Conservation (phyloP, 1,139 yeast species). For the Saccharomyces pastorianus region DNA sequence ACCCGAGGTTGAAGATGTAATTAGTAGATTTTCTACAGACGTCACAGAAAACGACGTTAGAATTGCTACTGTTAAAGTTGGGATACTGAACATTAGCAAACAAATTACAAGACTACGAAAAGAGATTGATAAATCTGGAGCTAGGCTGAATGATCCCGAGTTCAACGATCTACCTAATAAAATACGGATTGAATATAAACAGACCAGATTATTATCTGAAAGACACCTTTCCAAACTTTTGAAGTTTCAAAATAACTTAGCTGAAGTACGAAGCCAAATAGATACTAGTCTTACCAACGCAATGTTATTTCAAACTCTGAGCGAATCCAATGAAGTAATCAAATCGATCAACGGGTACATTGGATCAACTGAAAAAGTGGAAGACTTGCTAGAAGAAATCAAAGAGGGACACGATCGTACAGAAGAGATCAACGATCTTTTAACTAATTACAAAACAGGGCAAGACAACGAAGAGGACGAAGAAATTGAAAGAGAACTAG, state of each 20-base stretch:
- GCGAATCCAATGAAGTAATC: slow-evolving; percentile 32
- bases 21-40: slow-evolving; percentile 5
- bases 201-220: slow-evolving; percentile 29
- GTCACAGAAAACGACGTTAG: slow-evolving; percentile 31
- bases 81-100: slow-evolving; percentile 11
- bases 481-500: slow-evolving; percentile 28
- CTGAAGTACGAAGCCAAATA: slow-evolving; percentile 37
- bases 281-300: slow-evolving; percentile 43
- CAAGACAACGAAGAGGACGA: slow-evolving; percentile 34
- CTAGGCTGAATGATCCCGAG: slow-evolving; percentile 9
- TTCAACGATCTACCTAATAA: slow-evolving; percentile 10
- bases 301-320: slow-evolving; percentile 35
- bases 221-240: slow-evolving; percentile 33
- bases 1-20: slow-evolving; percentile 5
- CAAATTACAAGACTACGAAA: slow-evolving; percentile 14
- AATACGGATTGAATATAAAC: slow-evolving; percentile 18
- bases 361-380: slow-evolving; percentile 34
- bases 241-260: slow-evolving; percentile 35
- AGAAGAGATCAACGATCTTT: slow-evolving; percentile 34
- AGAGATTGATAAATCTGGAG: slow-evolving; percentile 10
- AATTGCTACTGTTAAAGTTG: slow-evolving; percentile 28
- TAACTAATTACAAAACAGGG: slow-evolving; percentile 21
- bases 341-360: slow-evolving; percentile 28
- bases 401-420: slow-evolving; percentile 36
- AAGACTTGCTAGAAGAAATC: slow-evolving; percentile 38